Conservation (phyloP, 768 basidiomycete species). For the Candolleomyces aberdarensis region DNA sequence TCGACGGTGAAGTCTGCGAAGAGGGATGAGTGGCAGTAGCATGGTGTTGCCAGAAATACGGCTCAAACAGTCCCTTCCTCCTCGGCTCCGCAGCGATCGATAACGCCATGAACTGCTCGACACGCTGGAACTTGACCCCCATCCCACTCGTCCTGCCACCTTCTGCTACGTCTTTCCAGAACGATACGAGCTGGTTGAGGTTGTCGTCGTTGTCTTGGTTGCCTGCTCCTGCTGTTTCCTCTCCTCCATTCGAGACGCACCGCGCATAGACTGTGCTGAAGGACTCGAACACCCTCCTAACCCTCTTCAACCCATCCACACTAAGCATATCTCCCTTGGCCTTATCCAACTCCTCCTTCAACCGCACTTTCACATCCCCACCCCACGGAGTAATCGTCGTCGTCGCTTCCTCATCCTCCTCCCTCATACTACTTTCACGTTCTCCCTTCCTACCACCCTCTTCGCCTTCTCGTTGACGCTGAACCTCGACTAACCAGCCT, state of each 20-base stretch:
- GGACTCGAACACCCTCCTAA: constrained; percentile 47
- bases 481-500: too few species aligned
- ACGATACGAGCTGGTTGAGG: constrained; percentile 45
- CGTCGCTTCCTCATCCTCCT: constrained; percentile 38
- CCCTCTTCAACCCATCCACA: constrained; percentile 36
- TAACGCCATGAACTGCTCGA: constrained; percentile 76
- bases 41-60: constrained; percentile 65
- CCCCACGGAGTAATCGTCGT: constrained; percentile 53
- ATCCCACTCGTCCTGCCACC: constrained; percentile 38
- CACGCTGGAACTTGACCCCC: constrained; percentile 56
- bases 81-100: constrained; percentile 75
- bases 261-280: constrained; percentile 49
- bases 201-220: constrained; percentile 40
- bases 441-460: too few species aligned
- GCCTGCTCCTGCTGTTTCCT: constrained; percentile 24
- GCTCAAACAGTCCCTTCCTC: constrained; percentile 72
- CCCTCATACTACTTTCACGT: constrained; percentile 36
- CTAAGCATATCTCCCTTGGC: constrained; percentile 28
- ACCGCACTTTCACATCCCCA: constrained; percentile 47
- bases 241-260: constrained; percentile 40
- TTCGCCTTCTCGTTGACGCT: too few species aligned
- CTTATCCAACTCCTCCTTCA: constrained; percentile 42
- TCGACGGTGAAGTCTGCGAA: too few species aligned
- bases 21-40: too few species aligned
- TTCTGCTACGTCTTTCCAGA: constrained; percentile 55